These are phyloP conservation scores for Dioszegia crocea DNA, from an alignment of 768 basidiomycete species.

Conservation along the genomic window DNA sequence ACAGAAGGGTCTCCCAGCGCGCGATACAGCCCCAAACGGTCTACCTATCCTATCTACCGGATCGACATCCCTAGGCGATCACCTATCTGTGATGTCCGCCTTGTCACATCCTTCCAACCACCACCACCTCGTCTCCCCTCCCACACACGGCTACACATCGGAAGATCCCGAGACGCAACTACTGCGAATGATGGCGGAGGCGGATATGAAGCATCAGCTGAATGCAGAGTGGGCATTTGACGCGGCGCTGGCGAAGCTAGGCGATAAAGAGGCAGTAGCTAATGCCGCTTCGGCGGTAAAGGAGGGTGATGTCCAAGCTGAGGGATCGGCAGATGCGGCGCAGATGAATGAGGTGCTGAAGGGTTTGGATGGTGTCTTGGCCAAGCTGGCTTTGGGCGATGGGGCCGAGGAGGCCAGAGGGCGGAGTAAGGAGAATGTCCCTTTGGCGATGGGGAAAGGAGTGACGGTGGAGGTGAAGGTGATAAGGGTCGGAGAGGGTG, in stretches of 20 bases:
- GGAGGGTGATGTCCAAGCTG: not conserved
- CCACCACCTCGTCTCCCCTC: not conserved
- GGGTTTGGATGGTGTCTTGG: slow-evolving; percentile 1
- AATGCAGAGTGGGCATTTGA: slow-evolving; percentile 3
- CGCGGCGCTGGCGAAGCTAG: not conserved
- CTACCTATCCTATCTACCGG: not conserved
- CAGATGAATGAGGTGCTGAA: not conserved
- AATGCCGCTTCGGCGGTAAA: not conserved
- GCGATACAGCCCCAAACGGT: not conserved
- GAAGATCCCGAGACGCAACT: slow-evolving; percentile 1
- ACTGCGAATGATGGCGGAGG: not conserved
- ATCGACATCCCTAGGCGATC: not conserved
- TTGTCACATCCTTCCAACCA: not conserved
- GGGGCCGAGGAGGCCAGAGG: not conserved
- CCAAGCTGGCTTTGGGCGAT: not conserved
- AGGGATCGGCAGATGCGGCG: not conserved
- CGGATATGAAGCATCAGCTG: not conserved
- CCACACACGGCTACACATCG: not conserved
- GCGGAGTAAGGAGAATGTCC: not conserved
- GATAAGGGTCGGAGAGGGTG: not conserved
- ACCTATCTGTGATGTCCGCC: not conserved
- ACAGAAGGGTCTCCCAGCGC: not conserved
- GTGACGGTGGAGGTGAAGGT: slow-evolving; percentile 1
- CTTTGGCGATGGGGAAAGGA: no score
- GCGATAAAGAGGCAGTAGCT: not conserved